Percentiles rank a stretch among this genome's conserved stretches.
phyloP scores from a whole-genome alignment of 2,329 filamentous ascomycete species.

The Apiospora saccharicola region DNA sequence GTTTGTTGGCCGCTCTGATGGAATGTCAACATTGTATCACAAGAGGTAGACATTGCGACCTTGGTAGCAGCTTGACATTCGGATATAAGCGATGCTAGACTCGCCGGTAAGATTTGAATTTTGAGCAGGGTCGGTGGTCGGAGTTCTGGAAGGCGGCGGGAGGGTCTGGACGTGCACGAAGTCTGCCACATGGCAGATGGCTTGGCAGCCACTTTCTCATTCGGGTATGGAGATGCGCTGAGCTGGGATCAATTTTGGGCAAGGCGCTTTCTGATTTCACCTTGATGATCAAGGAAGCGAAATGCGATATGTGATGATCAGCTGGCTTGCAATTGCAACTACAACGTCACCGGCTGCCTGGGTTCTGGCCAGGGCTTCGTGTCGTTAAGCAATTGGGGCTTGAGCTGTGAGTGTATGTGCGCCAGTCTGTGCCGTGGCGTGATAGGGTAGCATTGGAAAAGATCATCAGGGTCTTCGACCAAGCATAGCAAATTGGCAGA shows the following conservation, averaged over 20 bases:
- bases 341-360: neutral
- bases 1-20: too few species aligned
- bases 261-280: neutral
- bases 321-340: neutral
- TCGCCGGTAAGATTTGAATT: too few species aligned
- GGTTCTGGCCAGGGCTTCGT: neutral
- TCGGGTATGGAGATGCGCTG: neutral
- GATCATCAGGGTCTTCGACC: neutral
- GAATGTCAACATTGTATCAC: neutral
- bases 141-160: neutral
- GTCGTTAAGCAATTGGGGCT: slow-evolving; percentile 8
- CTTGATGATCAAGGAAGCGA: neutral
- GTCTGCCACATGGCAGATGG: neutral
- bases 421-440: neutral
- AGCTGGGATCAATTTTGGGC: too few species aligned
- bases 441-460: neutral
- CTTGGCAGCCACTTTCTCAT: neutral
- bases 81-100: neutral
- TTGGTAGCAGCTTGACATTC: neutral
- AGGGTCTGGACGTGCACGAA: neutral
- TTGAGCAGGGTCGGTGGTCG: neutral
- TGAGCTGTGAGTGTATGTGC: neutral
- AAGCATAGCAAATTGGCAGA: neutral
- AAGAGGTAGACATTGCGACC: neutral
- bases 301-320: neutral